phyloP scores from a whole-genome alignment of 495 filamentous ascomycete species.

The Podospora bellae-mahoneyi region DNA sequence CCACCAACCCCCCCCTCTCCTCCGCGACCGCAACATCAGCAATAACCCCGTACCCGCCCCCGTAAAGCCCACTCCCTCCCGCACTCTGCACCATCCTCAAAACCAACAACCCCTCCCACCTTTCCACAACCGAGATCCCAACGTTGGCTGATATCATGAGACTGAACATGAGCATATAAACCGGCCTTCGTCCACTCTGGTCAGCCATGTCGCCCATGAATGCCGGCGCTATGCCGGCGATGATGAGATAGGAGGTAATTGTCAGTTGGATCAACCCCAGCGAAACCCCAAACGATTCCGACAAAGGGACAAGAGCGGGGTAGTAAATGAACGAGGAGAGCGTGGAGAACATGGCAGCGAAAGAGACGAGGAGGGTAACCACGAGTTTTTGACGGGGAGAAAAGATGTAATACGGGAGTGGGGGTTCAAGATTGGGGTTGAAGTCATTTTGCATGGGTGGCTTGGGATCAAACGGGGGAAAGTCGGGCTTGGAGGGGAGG shows the following conservation, averaged over 20 bases:
- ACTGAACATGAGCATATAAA: slow-evolving; percentile 46
- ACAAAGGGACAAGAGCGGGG: slow-evolving; percentile 51
- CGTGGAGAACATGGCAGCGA: slow-evolving; percentile 16
- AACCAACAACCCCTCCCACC: slow-evolving; percentile 46
- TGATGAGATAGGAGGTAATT: slow-evolving; percentile 47
- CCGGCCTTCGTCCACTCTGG: slow-evolving; percentile 44
- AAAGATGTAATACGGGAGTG: slow-evolving; percentile 9
- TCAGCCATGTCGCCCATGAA: slow-evolving; percentile 52
- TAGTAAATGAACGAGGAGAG: slow-evolving; percentile 54
- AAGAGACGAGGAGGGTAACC: slow-evolving; percentile 10
- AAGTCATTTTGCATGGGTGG: neutral
- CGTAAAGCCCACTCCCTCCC: slow-evolving; percentile 35
- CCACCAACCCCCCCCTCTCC: slow-evolving; percentile 50
- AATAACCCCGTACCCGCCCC: slow-evolving; percentile 48
- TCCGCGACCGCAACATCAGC: slow-evolving; percentile 46
- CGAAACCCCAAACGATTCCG: slow-evolving; percentile 45
- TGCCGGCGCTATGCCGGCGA: slow-evolving; percentile 49
- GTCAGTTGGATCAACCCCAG: slow-evolving; percentile 50
- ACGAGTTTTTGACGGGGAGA: slow-evolving; percentile 6
- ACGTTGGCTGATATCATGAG: slow-evolving; percentile 51
- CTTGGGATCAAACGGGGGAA: neutral
- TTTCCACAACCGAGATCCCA: slow-evolving; percentile 49
- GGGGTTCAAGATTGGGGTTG: neutral
- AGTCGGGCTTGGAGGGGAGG: neutral
- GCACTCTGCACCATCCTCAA: slow-evolving; percentile 51